These are phyloP conservation scores for Fermentozyma sake DNA, from an alignment of 1,139 yeast species.

Conservation along the genomic window DNA sequence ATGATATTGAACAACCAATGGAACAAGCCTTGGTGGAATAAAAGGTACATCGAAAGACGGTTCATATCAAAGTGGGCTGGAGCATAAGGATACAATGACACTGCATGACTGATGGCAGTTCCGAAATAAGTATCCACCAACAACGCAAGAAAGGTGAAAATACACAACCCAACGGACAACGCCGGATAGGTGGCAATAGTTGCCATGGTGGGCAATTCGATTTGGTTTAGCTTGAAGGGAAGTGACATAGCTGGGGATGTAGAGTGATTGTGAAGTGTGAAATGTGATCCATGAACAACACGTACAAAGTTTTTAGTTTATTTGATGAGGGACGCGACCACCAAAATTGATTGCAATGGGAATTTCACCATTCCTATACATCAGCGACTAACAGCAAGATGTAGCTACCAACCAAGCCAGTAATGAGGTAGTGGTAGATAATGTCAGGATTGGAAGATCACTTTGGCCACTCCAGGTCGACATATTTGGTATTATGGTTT, in stretches of 20 bases:
- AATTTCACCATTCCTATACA: too few relatives aligned
- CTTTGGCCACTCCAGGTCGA: too few relatives aligned
- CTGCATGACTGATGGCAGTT: constrained; percentile 15
- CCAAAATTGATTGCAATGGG: background rate
- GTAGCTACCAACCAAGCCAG: too few relatives aligned
- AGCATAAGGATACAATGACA: constrained; percentile 52
- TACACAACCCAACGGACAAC: constrained; percentile 56
- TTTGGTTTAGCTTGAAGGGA: background rate
- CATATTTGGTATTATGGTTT: too few relatives aligned
- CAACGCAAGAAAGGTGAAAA: constrained; percentile 47
- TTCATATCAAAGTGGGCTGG: constrained; percentile 54
- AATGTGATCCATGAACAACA: too few relatives aligned
- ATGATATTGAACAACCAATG: constrained; percentile 66
- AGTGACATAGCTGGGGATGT: background rate
- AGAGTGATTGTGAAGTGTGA: background rate
- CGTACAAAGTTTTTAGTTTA: too few relatives aligned
- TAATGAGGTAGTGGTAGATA: too few relatives aligned
- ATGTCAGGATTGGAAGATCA: too few relatives aligned
- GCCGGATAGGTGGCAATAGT: constrained; percentile 42
- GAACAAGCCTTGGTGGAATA: constrained; percentile 57
- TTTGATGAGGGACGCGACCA: background rate
- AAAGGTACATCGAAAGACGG: constrained; percentile 69
- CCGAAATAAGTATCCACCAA: constrained; percentile 19
- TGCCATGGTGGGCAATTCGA: constrained; percentile 2
- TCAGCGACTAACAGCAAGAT: too few relatives aligned